Percentiles rank a stretch among this genome's conserved stretches.
Evolutionary conservation across 495 filamentous ascomycete genomes (phyloP).

Genomic region (Venustampulla echinocandica): DNA sequence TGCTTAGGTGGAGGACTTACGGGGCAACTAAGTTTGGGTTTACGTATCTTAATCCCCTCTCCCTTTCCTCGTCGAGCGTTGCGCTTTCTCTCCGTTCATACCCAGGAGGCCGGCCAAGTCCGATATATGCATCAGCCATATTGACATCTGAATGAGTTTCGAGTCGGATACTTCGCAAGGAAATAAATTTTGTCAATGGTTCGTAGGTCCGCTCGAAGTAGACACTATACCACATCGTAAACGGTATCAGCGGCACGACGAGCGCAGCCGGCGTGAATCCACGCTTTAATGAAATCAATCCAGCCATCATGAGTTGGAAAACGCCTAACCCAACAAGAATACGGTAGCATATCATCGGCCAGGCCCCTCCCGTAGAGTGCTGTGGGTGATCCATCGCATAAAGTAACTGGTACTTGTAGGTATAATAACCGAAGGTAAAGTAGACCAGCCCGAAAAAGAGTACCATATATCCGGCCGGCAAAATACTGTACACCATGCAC

Average conservation of each 20-base stretch:
- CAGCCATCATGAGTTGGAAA: constrained; percentile 87
- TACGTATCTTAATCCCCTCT: constrained; percentile 57
- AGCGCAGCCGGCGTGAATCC: constrained; percentile 63
- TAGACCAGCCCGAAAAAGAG: constrained; percentile 78
- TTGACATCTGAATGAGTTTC: constrained; percentile 35
- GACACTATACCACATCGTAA: constrained; percentile 78
- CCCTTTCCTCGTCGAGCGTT: constrained; percentile 56
- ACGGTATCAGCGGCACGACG: constrained; percentile 64
- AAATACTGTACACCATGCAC: constrained; percentile 87
- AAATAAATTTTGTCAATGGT: constrained; percentile 85
- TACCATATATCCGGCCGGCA: constrained; percentile 73
- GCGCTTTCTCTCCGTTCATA: constrained; percentile 36
- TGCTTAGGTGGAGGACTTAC: constrained; percentile 31
- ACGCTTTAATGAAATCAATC: constrained; percentile 65
- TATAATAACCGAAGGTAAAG: constrained; percentile 82
- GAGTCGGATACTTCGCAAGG: constrained; percentile 69
- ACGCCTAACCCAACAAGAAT: constrained; percentile 74
- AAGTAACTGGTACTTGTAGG: constrained; percentile 95
- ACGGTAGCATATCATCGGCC: constrained; percentile 91
- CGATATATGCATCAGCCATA: constrained; percentile 31
- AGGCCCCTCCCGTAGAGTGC: constrained; percentile 87
- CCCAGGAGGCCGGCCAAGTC: constrained; percentile 26
- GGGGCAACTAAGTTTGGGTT: constrained; percentile 66
- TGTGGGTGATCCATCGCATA: constrained; percentile 98
- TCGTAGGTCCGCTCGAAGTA: constrained; percentile 67